Evolutionary conservation across 345 rosid genomes (phyloP).

Genomic region (Iberis pinnata): DNA sequence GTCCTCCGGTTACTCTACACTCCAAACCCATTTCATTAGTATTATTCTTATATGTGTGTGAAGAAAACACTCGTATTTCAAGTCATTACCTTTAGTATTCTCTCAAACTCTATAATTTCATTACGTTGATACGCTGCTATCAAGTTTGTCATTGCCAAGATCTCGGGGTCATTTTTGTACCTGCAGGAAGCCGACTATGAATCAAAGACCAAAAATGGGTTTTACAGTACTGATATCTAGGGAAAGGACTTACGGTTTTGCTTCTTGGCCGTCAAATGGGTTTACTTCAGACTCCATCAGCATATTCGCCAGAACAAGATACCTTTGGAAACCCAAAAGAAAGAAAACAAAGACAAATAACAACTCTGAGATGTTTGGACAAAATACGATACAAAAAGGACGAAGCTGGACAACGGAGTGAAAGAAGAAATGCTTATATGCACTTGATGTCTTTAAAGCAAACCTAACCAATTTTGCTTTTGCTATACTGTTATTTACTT

Average conservation of each 20-base stretch:
- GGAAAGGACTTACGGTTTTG: constrained; percentile 75
- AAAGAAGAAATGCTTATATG: not conserved
- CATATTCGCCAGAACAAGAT: constrained; percentile 98
- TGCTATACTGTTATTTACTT: not conserved
- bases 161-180: constrained; percentile 98
- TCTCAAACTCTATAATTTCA: constrained; percentile 94
- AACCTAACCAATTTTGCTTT: not conserved
- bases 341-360: not conserved
- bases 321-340: constrained; percentile 38
- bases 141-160: constrained; percentile 95
- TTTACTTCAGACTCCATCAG: constrained; percentile 99
- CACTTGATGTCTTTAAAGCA: constrained; percentile 11
- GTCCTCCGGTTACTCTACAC: constrained; percentile 83
- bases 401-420: not conserved
- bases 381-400: not conserved
- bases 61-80: not conserved
- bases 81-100: constrained; percentile 72
- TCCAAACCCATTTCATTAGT: constrained; percentile 1
- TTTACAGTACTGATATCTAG: not conserved
- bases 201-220: not conserved
- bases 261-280: constrained; percentile 99
- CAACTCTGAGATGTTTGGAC: not conserved
- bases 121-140: constrained; percentile 97
- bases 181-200: constrained; percentile 34
- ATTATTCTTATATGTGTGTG: not conserved